These are phyloP conservation scores for Nevesoporus exiguus DNA, from an alignment of 768 basidiomycete species.

Conservation along the genomic window DNA sequence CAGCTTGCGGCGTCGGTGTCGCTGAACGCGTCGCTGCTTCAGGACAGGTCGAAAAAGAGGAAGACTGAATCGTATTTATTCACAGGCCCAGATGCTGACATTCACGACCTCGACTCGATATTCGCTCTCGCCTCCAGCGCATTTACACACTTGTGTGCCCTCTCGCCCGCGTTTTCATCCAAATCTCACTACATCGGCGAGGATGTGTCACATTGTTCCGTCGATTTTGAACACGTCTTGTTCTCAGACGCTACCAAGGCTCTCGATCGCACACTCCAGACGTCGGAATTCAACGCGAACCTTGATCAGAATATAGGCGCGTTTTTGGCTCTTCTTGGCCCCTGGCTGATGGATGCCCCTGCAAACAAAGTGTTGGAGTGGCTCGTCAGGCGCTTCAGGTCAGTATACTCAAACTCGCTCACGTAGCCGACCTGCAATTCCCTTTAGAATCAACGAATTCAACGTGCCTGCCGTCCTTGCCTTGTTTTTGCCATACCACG, in stretches of 20 bases:
- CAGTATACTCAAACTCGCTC: constrained; percentile 15
- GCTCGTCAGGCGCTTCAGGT: constrained; percentile 93
- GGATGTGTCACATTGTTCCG: constrained; percentile 20
- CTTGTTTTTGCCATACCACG: constrained; percentile 92
- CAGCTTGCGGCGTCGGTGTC: constrained; percentile 81
- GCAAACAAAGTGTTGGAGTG: constrained; percentile 88
- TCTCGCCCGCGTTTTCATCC: constrained; percentile 50
- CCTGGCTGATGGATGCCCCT: constrained; percentile 77
- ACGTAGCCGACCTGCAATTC: not conserved
- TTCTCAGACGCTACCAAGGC: constrained; percentile 78
- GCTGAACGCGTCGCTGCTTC: constrained; percentile 70
- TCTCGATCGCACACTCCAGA: constrained; percentile 75
- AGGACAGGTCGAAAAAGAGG: constrained; percentile 59
- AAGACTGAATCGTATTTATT: constrained; percentile 83
- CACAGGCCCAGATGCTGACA: constrained; percentile 72
- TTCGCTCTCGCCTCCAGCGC: constrained; percentile 78
- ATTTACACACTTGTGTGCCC: constrained; percentile 62
- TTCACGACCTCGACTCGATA: constrained; percentile 85
- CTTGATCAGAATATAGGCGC: constrained; percentile 59
- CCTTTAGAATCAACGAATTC: constrained; percentile 82
- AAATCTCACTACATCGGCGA: constrained; percentile 9
- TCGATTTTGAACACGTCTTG: constrained; percentile 60
- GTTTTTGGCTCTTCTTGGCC: constrained; percentile 70
- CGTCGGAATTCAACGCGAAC: constrained; percentile 55
- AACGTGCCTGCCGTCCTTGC: constrained; percentile 76